Conservation (phyloP, 441 rosid genomes). For the Adansonia madagascariensis region DNA sequence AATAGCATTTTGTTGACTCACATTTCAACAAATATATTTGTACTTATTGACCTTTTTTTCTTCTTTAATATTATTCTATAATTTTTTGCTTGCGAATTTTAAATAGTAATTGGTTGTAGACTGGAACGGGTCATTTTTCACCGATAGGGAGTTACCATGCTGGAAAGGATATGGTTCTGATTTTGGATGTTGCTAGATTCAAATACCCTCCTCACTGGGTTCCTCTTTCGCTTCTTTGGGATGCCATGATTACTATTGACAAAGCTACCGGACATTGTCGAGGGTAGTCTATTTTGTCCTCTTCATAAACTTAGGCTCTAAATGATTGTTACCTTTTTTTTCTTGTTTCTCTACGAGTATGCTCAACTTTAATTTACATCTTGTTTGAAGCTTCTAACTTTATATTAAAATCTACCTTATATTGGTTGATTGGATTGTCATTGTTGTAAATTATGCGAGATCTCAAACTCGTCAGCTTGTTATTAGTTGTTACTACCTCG, state of each 20-base stretch:
- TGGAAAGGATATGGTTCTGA: constrained; percentile 56
- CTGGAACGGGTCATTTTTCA: constrained; percentile 67
- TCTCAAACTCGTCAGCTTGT: not conserved
- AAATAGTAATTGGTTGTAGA: constrained; percentile 38
- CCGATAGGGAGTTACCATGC: constrained; percentile 67
- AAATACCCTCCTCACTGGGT: constrained; percentile 72
- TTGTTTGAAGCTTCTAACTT: constrained; percentile 4
- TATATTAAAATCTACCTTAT: not conserved
- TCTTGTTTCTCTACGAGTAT: not conserved
- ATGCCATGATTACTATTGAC: constrained; percentile 56
- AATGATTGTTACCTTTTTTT: constrained; percentile 6
- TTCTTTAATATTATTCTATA: not conserved
- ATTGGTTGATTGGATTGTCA: constrained; percentile 1
- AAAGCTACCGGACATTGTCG: constrained; percentile 47
- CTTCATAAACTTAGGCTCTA: constrained; percentile 1
- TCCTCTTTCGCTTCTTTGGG: constrained; percentile 64
- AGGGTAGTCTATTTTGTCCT: constrained; percentile 43
- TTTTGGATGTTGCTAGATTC: constrained; percentile 66
- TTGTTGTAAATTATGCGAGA: not conserved
- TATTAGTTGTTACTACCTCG: not conserved
- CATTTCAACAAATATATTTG: not conserved
- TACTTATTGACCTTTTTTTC: not conserved
- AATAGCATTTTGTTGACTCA: not conserved
- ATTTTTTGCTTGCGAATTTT: not conserved
- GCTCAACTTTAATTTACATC: not conserved